Percentiles rank a stretch among this genome's conserved stretches.
Evolutionary conservation across 2,329 filamentous ascomycete genomes (phyloP).

Genomic region (Colletotrichum plurivorum): DNA sequence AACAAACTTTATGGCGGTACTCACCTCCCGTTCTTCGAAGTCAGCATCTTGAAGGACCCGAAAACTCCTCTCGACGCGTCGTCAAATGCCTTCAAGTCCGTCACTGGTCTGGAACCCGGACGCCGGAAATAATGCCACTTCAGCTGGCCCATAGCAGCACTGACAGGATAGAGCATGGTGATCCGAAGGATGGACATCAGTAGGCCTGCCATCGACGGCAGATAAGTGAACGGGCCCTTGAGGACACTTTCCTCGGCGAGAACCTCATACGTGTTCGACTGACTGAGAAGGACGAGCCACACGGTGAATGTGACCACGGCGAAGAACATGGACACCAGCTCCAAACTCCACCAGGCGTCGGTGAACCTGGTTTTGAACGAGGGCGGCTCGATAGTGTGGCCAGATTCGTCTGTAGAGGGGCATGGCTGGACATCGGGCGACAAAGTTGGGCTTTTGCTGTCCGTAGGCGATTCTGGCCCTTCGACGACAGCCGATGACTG

Average conservation of each 20-base stretch:
- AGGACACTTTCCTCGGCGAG: neutral
- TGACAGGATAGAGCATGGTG: neutral
- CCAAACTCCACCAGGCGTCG: neutral
- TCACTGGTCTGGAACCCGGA: neutral
- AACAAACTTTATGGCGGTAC: neutral
- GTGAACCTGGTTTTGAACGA: too few relatives aligned
- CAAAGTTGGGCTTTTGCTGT: too few relatives aligned
- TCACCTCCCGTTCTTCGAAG: neutral
- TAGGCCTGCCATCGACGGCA: neutral
- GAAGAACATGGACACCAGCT: neutral
- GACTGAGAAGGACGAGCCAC: neutral
- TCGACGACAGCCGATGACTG: too few relatives aligned
- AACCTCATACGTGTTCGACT: neutral
- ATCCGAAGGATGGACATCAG: neutral
- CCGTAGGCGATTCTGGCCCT: too few relatives aligned
- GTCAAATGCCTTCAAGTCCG: conserved; percentile 4
- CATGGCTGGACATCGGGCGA: too few relatives aligned
- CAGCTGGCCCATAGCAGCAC: conserved; percentile 11
- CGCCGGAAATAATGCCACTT: conserved; percentile 14
- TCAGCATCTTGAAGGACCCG: conserved; percentile 1
- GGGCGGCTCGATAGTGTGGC: too few relatives aligned
- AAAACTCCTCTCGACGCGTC: neutral
- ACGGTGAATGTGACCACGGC: neutral
- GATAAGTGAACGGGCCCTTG: neutral
- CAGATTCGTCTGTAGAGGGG: too few relatives aligned